Evolutionary conservation across 768 basidiomycete species (phyloP).

Genomic region (Suillus subalutaceus): DNA sequence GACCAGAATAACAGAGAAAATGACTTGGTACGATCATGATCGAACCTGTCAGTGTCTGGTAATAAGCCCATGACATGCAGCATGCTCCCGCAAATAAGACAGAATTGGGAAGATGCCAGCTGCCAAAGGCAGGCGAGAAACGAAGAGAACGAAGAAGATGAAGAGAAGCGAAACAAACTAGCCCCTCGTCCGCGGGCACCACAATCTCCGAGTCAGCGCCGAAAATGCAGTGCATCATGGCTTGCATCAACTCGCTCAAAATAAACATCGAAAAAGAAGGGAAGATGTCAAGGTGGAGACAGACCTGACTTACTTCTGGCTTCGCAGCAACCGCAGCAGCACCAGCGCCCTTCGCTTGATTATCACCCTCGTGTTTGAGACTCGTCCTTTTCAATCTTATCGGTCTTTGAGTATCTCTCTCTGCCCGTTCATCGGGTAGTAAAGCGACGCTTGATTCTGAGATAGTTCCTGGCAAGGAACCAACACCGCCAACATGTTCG

Average conservation of each 20-base stretch:
- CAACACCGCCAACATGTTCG: slow-evolving; percentile 44
- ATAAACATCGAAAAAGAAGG: background rate
- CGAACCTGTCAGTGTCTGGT: background rate
- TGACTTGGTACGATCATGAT: background rate
- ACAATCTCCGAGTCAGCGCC: background rate
- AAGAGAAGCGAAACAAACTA: background rate
- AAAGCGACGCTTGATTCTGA: slow-evolving; percentile 50
- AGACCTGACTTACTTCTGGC: slow-evolving; percentile 5
- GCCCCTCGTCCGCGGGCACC: background rate
- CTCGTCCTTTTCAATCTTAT: background rate
- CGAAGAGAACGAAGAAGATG: background rate
- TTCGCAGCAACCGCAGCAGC: slow-evolving; percentile 10
- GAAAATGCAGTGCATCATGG: background rate
- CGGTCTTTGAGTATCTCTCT: slow-evolving; percentile 14
- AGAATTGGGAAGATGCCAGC: background rate
- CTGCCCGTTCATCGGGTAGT: slow-evolving; percentile 48
- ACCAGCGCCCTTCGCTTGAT: slow-evolving; percentile 13
- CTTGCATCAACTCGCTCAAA: background rate
- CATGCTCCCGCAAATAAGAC: background rate
- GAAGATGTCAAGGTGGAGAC: background rate
- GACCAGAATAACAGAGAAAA: background rate
- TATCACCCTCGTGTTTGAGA: slow-evolving; percentile 14
- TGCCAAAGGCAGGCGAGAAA: background rate
- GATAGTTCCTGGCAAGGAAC: slow-evolving; percentile 49
- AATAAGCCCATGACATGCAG: background rate